Conservation (phyloP, 2,329 filamentous ascomycete species). For the Cordyceps sp. region DNA sequence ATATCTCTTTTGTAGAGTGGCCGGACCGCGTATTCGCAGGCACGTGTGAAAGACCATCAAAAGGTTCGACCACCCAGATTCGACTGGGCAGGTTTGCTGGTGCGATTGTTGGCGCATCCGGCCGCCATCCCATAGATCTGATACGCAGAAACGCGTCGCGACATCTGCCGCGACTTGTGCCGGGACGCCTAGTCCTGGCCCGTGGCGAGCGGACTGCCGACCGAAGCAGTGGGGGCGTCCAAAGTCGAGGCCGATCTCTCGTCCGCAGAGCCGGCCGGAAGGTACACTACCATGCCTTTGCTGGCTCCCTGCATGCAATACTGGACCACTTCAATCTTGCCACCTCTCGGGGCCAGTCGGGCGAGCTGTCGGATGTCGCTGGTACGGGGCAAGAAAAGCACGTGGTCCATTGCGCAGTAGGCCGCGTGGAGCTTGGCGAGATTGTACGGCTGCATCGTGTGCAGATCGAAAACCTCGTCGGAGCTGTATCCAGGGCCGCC, state of each 20-base stretch:
- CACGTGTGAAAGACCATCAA: no score
- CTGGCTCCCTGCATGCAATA: conserved; percentile 86
- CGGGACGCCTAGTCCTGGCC: no score
- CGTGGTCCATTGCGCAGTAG: conserved; percentile 43
- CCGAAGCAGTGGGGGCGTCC: no score
- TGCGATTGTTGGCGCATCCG: no score
- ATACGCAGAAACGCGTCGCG: no score
- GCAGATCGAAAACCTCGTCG: conserved; percentile 63
- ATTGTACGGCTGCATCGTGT: conserved; percentile 77
- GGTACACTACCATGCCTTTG: conserved; percentile 57
- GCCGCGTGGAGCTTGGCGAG: conserved; percentile 43
- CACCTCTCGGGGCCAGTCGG: conserved; percentile 27
- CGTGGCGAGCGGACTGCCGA: no score
- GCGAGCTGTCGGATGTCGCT: conserved; percentile 71
- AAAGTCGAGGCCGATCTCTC: not conserved
- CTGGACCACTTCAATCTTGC: conserved; percentile 61
- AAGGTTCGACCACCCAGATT: no score
- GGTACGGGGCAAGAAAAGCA: conserved; percentile 72
- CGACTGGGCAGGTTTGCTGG: no score
- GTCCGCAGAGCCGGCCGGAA: conserved; percentile 19
- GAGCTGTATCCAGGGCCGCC: conserved; percentile 38
- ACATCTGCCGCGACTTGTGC: no score
- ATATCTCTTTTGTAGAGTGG: no score
- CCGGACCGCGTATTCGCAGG: no score
- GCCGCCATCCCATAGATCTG: no score